Percentiles rank a stretch among this genome's conserved stretches.
phyloP scores from a whole-genome alignment of 768 basidiomycete species.

The Cystofilobasidium ferigula region DNA sequence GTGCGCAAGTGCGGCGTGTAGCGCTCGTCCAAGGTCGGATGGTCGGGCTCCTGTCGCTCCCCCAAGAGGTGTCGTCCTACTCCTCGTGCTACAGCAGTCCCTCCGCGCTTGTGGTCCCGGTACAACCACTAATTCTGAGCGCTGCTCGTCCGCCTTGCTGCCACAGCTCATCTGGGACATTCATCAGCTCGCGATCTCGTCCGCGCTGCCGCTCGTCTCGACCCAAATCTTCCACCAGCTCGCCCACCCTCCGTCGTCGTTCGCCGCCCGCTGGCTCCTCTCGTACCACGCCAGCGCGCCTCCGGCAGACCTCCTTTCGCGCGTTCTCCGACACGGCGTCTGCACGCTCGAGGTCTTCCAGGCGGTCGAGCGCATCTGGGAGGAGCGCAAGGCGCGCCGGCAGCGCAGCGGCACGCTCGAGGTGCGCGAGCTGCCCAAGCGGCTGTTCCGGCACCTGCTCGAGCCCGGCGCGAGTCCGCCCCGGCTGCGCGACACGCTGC shows the following conservation, averaged over 20 bases:
- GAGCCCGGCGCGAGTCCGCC: constrained; percentile 27
- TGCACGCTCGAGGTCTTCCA: constrained; percentile 31
- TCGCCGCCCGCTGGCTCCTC: constrained; percentile 58
- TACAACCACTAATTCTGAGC: neutral
- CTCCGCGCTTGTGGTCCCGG: neutral
- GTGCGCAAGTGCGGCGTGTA: too few relatives aligned
- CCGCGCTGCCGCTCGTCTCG: constrained; percentile 52
- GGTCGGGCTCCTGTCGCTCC: constrained; percentile 8
- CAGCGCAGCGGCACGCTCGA: constrained; percentile 23
- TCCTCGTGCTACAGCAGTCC: neutral
- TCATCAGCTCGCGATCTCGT: constrained; percentile 58
- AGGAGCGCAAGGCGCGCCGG: constrained; percentile 43
- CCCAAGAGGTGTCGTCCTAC: neutral
- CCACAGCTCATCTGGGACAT: constrained; percentile 65
- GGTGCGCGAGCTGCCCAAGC: constrained; percentile 47
- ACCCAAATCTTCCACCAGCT: constrained; percentile 49
- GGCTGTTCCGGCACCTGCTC: constrained; percentile 52
- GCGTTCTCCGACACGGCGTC: constrained; percentile 34
- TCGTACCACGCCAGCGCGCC: constrained; percentile 32
- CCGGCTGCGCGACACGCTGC: constrained; percentile 33
- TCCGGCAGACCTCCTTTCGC: constrained; percentile 28
- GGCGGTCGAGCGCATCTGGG: constrained; percentile 37
- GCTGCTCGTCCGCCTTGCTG: neutral
- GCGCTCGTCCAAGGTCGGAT: too few relatives aligned
- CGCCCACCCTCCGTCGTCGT: constrained; percentile 47